These are phyloP conservation scores for Salix suchowensis DNA, from an alignment of 345 rosid genomes.

Conservation along the genomic window DNA sequence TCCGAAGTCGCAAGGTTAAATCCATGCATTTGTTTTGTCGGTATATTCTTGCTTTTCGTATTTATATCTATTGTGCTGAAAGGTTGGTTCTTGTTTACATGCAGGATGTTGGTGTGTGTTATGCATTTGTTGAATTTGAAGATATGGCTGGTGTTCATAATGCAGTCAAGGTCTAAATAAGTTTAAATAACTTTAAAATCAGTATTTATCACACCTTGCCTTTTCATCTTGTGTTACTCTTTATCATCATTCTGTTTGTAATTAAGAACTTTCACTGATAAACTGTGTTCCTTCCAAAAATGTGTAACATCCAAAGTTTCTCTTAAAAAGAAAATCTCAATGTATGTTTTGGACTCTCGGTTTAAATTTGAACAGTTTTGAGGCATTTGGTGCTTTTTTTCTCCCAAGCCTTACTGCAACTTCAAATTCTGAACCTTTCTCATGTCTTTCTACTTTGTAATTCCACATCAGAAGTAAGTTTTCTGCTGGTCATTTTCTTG, in stretches of 20 bases:
- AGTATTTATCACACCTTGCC: background rate
- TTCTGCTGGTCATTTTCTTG: too few species aligned
- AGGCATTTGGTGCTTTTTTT: too few species aligned
- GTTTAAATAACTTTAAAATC: background rate
- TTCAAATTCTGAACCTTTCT: background rate
- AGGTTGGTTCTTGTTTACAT: background rate
- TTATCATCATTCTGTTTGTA: background rate
- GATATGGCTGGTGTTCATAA: slow-evolving; percentile 52
- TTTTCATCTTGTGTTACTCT: background rate
- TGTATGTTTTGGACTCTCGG: too few species aligned
- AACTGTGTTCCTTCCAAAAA: background rate
- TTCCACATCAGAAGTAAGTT: too few species aligned
- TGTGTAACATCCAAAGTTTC: background rate
- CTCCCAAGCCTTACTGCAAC: too few species aligned
- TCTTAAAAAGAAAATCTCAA: background rate
- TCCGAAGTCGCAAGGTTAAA: slow-evolving; percentile 62
- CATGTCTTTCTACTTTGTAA: background rate
- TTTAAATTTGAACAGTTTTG: too few species aligned
- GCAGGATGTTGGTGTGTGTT: slow-evolving; percentile 72
- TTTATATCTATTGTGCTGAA: slow-evolving; percentile 7
- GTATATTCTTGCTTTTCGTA: background rate
- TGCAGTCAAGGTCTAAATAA: slow-evolving; percentile 48
- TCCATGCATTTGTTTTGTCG: background rate
- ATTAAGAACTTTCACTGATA: background rate
- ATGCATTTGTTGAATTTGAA: slow-evolving; percentile 75